A percentile compares a stretch with the other conserved stretches of the same genome.
phyloP scores from a whole-genome alignment of 106 monocot species.

The Amphibolis antarctica region DNA sequence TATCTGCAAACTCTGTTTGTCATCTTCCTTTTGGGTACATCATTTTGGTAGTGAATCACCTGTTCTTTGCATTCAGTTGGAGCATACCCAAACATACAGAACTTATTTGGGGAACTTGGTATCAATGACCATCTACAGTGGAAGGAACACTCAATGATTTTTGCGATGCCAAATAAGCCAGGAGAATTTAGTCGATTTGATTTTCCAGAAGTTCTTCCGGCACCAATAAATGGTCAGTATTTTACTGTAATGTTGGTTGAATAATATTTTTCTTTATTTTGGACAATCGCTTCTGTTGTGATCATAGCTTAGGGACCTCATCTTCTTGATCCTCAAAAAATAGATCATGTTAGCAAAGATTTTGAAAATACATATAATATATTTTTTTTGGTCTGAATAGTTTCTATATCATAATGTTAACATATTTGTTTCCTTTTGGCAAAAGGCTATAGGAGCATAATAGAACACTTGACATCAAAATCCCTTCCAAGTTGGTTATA shows the following conservation, averaged over 20 bases:
- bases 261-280: no score
- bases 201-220: slow-evolving; percentile 87
- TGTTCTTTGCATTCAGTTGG: slow-evolving; percentile 52
- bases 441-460: no score
- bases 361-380: no score
- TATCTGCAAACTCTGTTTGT: not conserved
- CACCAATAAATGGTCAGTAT: slow-evolving; percentile 82
- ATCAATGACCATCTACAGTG: slow-evolving; percentile 95
- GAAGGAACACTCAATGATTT: slow-evolving; percentile 99
- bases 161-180: slow-evolving; percentile 96
- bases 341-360: no score
- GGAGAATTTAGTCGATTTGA: slow-evolving; percentile 98
- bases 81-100: slow-evolving; percentile 98
- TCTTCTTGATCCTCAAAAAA: no score
- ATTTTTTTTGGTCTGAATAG: no score
- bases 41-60: not conserved
- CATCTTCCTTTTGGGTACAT: not conserved
- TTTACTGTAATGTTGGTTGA: not conserved
- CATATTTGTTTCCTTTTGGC: no score
- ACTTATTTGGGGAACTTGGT: slow-evolving; percentile 96
- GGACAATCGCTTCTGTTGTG: no score
- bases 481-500: no score
- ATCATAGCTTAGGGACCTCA: no score
- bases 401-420: no score
- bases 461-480: no score